Evolutionary conservation across 2,329 filamentous ascomycete species (phyloP).

Genomic region (Scolecobasidium constrictum): DNA sequence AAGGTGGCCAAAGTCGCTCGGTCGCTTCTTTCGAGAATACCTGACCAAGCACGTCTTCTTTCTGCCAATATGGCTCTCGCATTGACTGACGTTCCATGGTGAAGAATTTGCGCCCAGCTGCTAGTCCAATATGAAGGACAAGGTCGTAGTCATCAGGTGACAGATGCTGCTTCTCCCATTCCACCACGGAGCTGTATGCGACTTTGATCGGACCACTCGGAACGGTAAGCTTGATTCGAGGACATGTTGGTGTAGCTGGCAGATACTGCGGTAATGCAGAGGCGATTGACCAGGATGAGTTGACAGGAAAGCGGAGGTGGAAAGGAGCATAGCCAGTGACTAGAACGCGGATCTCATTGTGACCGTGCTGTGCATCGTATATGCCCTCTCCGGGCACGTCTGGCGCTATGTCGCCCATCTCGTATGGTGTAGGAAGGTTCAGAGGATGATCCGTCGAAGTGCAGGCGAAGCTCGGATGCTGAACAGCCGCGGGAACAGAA

Average conservation of each 20-base stretch:
- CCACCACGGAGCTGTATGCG: constrained; percentile 19
- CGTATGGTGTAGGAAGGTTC: neutral
- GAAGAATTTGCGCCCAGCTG: constrained; percentile 23
- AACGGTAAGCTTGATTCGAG: constrained; percentile 24
- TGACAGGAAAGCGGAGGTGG: constrained; percentile 19
- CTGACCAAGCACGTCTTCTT: constrained; percentile 21
- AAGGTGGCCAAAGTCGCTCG: constrained; percentile 14
- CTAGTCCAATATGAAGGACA: constrained; percentile 27
- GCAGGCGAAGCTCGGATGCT: too few relatives aligned
- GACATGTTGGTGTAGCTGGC: constrained; percentile 15
- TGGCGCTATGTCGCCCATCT: neutral
- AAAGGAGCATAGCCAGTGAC: constrained; percentile 16
- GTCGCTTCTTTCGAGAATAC: constrained; percentile 16
- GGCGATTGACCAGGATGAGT: constrained; percentile 27
- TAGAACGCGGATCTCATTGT: neutral
- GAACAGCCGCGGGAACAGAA: too few relatives aligned
- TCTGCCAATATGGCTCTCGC: constrained; percentile 12
- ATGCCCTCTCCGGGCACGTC: neutral
- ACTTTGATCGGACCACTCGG: constrained; percentile 24
- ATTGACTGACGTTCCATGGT: constrained; percentile 23
- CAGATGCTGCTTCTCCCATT: neutral
- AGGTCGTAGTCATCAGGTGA: constrained; percentile 17
- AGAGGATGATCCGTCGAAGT: too few relatives aligned
- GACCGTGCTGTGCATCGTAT: neutral
- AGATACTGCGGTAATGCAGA: constrained; percentile 24